These are phyloP conservation scores for Calonectria leucothoes DNA, from an alignment of 2,329 filamentous ascomycete genomes.

Conservation along the genomic window DNA sequence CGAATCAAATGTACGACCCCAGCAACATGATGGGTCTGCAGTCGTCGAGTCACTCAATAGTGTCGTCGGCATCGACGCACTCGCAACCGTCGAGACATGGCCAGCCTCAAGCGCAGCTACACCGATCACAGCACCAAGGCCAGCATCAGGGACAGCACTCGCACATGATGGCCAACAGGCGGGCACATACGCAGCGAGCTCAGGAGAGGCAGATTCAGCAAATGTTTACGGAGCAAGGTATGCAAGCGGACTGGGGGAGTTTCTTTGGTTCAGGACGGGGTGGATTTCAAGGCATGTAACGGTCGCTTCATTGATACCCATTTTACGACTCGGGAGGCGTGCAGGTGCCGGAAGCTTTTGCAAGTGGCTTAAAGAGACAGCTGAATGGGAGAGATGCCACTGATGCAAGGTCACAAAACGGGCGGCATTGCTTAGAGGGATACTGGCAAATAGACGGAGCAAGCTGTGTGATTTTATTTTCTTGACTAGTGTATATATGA, in stretches of 20 bases:
- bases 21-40: constrained; percentile 57
- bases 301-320: constrained; percentile 54
- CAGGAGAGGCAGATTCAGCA: constrained; percentile 60
- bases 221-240: constrained; percentile 60
- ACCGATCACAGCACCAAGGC: constrained; percentile 40
- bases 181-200: constrained; percentile 43
- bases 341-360: constrained; percentile 40
- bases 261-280: constrained; percentile 58
- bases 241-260: constrained; percentile 59
- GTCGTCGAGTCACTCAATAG: constrained; percentile 30
- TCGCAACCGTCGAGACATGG: constrained; percentile 29
- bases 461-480: constrained; percentile 17
- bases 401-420: constrained; percentile 19
- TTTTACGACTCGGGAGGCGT: constrained; percentile 44
- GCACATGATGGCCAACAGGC: constrained; percentile 37
- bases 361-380: constrained; percentile 14
- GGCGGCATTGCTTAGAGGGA: constrained; percentile 26
- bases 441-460: constrained; percentile 29
- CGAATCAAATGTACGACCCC: constrained; percentile 57
- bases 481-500: constrained; percentile 22
- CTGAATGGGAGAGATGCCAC: constrained; percentile 7
- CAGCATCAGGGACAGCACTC: background rate
- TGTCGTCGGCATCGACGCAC: constrained; percentile 25
- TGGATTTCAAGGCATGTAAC: constrained; percentile 57
- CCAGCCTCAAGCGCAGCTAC: constrained; percentile 35